Evolutionary conservation across 2,329 filamentous ascomycete genomes (phyloP), one percentile per base, ranked within the genome.

Genomic region (Rhinocladiella similis): DNA sequence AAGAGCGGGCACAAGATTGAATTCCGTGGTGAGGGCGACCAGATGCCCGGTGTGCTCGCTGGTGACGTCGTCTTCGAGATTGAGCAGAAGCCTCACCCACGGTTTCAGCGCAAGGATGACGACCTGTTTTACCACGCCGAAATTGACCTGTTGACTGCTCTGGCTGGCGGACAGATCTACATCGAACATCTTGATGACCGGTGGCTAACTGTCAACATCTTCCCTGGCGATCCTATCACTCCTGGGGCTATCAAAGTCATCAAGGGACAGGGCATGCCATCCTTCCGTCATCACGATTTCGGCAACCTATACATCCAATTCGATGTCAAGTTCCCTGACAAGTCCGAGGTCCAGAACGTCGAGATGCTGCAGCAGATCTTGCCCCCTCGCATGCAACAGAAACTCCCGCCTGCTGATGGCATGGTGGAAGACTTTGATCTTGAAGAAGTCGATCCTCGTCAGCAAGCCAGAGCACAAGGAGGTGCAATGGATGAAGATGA

Each of bases 31-130:
- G 94, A 99, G 74, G 94, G 94, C 76, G 94, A 99, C 72, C 94
- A 97, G 73, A 86, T 92, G 56, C 94, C 94, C 18, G 93, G 92
- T 63, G 89, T 96, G 51, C 84, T 96, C 72, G 89, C 94, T 14
- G 94, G 95, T 64, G 95, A 99, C 71, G 94, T 99, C 56, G 89
- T 97, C 61, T 99, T 99, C 72, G 92, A 97, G 79, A 97, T 99
- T 64, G 93, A 97, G 77, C 91, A 97, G 82, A 99, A 99, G 84
- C 92, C 92, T n/a, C 94, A 99, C 75, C 63, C 88, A 25, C 88
- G 94, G 62, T 99, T 99, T 82, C 91, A 93, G 71, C 89, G 94
- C 67, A 96, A 94, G 75, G 92, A 95, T 27, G 94, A 99, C 71
- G 93, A 99, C 69, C 83, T 99, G 16, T 90, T 97, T 72, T 97